A percentile compares a stretch with the other conserved stretches of the same genome.
Conservation (phyloP, 352 stramenopile species). For the Phytophthora niederhauseri region DNA sequence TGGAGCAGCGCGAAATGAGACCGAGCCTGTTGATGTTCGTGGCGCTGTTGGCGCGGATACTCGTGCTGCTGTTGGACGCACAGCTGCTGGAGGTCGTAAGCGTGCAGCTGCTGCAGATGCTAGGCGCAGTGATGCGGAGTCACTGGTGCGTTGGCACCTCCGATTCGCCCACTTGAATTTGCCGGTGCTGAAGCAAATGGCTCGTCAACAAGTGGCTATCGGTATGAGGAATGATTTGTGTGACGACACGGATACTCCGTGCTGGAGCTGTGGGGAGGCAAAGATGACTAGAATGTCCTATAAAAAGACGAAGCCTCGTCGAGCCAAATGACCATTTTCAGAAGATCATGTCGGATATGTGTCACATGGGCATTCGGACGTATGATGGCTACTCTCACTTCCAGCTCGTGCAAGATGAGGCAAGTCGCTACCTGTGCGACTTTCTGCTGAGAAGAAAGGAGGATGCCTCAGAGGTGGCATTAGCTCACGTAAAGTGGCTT, state of each 20-base stretch:
- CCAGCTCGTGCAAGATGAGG: conserved; percentile 6
- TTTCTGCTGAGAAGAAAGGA: neutral
- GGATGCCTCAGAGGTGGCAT: neutral
- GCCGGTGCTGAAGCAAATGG: conserved; percentile 9
- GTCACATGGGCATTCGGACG: conserved; percentile 3
- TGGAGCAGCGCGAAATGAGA: no score
- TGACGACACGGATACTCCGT: conserved; percentile 1
- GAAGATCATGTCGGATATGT: conserved; percentile 25
- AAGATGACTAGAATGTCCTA: conserved; percentile 22
- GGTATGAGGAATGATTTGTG: neutral
- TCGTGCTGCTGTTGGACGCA: neutral
- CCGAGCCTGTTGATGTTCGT: no score
- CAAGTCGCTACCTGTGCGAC: neutral
- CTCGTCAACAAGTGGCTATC: neutral
- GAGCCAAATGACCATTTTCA: conserved; percentile 11
- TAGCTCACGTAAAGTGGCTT: neutral
- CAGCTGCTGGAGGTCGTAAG: neutral
- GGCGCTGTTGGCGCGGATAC: neutral
- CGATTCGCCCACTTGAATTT: conserved; percentile 9
- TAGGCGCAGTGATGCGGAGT: neutral
- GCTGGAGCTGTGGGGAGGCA: conserved; percentile 12
- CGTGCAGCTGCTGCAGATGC: neutral
- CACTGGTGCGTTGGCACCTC: conserved; percentile 10
- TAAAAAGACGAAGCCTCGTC: conserved; percentile 4
- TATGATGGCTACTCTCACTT: conserved; percentile 21